Evolutionary conservation across 495 filamentous ascomycete species (phyloP).

Genomic region (Clavariopsis aquatica): DNA sequence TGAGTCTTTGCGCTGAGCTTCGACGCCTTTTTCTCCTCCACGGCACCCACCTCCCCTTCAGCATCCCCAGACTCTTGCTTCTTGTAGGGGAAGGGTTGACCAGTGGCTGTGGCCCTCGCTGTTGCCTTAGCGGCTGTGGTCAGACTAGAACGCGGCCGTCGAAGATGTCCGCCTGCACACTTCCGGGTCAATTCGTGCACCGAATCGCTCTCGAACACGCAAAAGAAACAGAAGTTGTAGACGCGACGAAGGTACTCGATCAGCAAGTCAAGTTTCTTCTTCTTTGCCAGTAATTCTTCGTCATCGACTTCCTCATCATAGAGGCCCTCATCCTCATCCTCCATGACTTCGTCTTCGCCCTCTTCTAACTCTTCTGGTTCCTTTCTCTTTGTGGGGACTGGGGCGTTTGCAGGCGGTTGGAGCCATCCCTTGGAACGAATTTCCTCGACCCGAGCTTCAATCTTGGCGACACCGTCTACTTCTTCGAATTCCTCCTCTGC

Average conservation of each 20-base stretch:
- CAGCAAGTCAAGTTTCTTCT: slow-evolving; percentile 93
- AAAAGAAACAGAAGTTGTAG: slow-evolving; percentile 99
- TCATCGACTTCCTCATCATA: slow-evolving; percentile 82
- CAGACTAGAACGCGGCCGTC: slow-evolving; percentile 80
- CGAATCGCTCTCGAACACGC: slow-evolving; percentile 96
- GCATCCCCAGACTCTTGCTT: slow-evolving; percentile 66
- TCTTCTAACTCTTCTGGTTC: slow-evolving; percentile 64
- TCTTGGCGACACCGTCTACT: slow-evolving; percentile 69
- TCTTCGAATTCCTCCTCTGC: slow-evolving; percentile 7
- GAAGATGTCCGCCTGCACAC: slow-evolving; percentile 93
- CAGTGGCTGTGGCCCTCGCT: slow-evolving; percentile 77
- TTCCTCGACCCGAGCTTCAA: slow-evolving; percentile 84
- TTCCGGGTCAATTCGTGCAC: slow-evolving; percentile 94
- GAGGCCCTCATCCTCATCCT: slow-evolving; percentile 71
- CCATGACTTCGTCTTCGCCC: slow-evolving; percentile 66
- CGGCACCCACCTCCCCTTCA: slow-evolving; percentile 53
- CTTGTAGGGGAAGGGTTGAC: slow-evolving; percentile 77
- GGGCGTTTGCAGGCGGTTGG: slow-evolving; percentile 63
- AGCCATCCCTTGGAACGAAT: slow-evolving; percentile 71
- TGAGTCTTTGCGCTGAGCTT: slow-evolving; percentile 73
- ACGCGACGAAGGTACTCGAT: slow-evolving; percentile 96
- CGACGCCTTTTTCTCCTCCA: slow-evolving; percentile 60
- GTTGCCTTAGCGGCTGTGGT: slow-evolving; percentile 79
- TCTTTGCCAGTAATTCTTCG: slow-evolving; percentile 83
- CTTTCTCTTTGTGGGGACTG: slow-evolving; percentile 63